Evolutionary conservation across 495 filamentous ascomycete genomes (phyloP).

Genomic region (Tuber calosporum): DNA sequence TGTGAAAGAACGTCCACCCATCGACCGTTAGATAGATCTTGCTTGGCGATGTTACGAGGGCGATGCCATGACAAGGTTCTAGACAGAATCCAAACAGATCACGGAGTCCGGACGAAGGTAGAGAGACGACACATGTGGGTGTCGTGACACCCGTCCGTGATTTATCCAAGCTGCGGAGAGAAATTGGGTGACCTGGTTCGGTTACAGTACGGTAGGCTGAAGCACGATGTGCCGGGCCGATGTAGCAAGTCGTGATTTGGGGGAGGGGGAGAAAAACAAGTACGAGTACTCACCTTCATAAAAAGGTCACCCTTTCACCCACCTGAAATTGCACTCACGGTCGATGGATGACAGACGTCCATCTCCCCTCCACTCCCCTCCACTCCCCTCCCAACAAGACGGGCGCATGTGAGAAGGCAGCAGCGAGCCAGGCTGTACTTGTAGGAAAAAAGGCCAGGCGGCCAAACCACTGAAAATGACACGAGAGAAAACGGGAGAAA

Average conservation of each 20-base stretch:
- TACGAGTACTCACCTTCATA: neutral
- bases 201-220: too few species aligned
- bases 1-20: neutral
- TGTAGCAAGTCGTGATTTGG: neutral
- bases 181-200: neutral
- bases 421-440: neutral
- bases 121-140: neutral
- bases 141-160: neutral
- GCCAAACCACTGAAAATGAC: neutral
- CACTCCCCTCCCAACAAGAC: neutral
- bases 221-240: conserved; percentile 1
- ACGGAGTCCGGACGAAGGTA: neutral
- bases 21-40: neutral
- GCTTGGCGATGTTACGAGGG: neutral
- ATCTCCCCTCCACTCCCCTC: too few species aligned
- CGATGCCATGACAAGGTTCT: neutral
- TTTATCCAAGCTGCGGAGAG: neutral
- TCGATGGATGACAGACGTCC: neutral
- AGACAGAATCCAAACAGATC: neutral
- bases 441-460: neutral
- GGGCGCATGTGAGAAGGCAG: neutral
- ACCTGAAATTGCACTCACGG: neutral
- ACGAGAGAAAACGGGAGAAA: conserved; percentile 6
- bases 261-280: neutral
- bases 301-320: neutral